A percentile compares a stretch with the other conserved stretches of the same genome.
Evolutionary conservation across 1,284 basidiomycete genomes (phyloP).

Genomic region (Exobasidium rhododendri): DNA sequence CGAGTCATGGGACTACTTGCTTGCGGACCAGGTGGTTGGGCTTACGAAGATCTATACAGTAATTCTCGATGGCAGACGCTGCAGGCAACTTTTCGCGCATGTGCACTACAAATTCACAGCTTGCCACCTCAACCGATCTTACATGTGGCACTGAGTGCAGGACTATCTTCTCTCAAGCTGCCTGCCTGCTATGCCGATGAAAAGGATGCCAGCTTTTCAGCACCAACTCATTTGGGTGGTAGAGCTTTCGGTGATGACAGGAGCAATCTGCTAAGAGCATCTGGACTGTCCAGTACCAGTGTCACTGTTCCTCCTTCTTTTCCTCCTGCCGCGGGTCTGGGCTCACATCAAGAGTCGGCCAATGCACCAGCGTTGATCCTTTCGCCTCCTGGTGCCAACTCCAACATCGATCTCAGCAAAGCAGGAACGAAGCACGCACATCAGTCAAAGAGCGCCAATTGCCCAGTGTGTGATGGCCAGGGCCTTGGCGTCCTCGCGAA

Average conservation of each 20-base stretch:
- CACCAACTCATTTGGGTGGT: constrained; percentile 18
- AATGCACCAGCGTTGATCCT: neutral
- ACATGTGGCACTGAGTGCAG: constrained; percentile 48
- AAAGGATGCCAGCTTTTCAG: neutral
- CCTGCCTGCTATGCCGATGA: constrained; percentile 34
- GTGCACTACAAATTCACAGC: constrained; percentile 36
- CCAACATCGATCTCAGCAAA: neutral
- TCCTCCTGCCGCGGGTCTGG: constrained; percentile 10
- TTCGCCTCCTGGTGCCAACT: neutral
- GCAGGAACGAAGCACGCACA: neutral
- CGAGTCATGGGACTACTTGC: constrained; percentile 47
- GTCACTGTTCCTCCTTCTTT: constrained; percentile 9
- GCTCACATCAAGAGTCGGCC: neutral
- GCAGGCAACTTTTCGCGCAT: constrained; percentile 28
- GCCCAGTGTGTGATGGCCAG: constrained; percentile 38
- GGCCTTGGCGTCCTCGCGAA: constrained; percentile 70
- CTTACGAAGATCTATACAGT: constrained; percentile 42
- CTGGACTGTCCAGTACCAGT: neutral
- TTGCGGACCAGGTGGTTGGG: constrained; percentile 21
- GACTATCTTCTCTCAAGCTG: constrained; percentile 40
- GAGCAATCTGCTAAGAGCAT: constrained; percentile 5
- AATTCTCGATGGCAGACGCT: constrained; percentile 27
- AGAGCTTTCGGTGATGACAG: constrained; percentile 16
- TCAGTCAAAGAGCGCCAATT: constrained; percentile 13
- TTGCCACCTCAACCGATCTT: constrained; percentile 40